Percentiles rank a stretch among this genome's conserved stretches.
Conservation (phyloP, 78 protist species). For the Chrysochromulina parva region DNA sequence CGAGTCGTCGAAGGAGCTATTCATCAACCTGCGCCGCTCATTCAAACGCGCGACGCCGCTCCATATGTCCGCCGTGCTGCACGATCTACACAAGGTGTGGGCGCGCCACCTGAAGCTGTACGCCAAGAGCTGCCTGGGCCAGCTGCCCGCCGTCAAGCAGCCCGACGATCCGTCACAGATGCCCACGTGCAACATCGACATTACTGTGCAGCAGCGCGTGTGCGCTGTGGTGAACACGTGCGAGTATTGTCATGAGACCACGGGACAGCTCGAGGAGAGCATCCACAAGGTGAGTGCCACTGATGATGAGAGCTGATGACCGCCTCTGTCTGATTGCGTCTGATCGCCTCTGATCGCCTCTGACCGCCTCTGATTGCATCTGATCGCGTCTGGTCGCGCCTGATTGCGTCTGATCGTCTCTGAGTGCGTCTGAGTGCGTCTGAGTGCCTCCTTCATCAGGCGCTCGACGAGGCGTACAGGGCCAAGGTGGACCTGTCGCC, state of each 20-base stretch:
- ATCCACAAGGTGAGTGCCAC: neutral
- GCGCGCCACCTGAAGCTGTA: neutral
- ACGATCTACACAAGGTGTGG: neutral
- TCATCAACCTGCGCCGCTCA: neutral
- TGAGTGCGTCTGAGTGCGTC: too few species aligned
- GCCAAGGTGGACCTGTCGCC: neutral
- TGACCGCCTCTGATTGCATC: too few species aligned
- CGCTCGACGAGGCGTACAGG: neutral
- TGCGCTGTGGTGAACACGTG: conserved; percentile 16
- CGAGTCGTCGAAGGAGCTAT: conserved; percentile 3
- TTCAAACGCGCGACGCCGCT: neutral
- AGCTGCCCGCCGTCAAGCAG: neutral
- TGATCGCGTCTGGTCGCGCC: too few species aligned
- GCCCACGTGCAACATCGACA: neutral
- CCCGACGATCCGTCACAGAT: neutral
- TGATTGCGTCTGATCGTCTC: too few species aligned
- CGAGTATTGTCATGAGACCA: conserved; percentile 11
- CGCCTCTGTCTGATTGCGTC: too few species aligned
- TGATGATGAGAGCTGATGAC: too few species aligned
- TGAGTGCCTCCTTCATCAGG: neutral
- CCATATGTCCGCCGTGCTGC: neutral
- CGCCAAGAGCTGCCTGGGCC: neutral
- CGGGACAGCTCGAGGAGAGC: conserved; percentile 21
- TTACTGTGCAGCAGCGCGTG: neutral
- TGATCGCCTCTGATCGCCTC: too few species aligned